Evolutionary conservation across 78 protist species (phyloP), one percentile per base, ranked within the genome.

Genomic region (Dictyostelium citrinum): DNA sequence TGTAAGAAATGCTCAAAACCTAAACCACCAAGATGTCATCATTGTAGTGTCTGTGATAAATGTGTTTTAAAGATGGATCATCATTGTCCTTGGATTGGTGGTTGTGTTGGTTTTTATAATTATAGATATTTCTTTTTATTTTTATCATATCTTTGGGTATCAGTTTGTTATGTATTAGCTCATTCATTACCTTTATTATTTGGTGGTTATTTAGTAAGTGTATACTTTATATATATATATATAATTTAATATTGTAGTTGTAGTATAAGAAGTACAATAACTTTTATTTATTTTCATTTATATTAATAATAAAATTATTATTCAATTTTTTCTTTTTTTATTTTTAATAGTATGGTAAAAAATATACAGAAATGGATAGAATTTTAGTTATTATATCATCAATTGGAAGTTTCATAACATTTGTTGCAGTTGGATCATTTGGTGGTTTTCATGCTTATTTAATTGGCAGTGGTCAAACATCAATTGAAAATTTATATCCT

Each of bases 51-150:
- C 10, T 98, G 99, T 84, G 60, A 90, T 24, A 55, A 49, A 45
- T 98, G 99, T 83, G 90, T 98, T 31, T 83, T 83, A 43, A 74
- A 82, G 82, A 90, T 90, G 94, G 99, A 98, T 68, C 99, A 98
- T 83, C 99, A 98, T 96, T 98, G 99, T 84, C 98, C 97, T n/a
- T 97, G 99, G 99, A 55, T 97, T 22, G 45, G 83, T 61, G 68
- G 74, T n/a, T 98, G 99, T 79, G 90, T 98, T 20, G 99, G 99
- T 10, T 64, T 20, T 35, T 78, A 86, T 61, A 86, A 86, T n/a
- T 80, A 86, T 33, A 75, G 84, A 80, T 80, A 55, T 27, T 80
- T 80, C 64, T 55, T 33, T 35, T 80, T 80, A 58, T 80, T 80
- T 58, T 58, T 80, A 33, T 29, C 35, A 45, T 80, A 80, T 80